Percentiles rank a stretch among this genome's conserved stretches.
These are phyloP conservation scores for Ascochyta pisi DNA, from an alignment of 2,329 filamentous ascomycete species.

Conservation along the genomic window DNA sequence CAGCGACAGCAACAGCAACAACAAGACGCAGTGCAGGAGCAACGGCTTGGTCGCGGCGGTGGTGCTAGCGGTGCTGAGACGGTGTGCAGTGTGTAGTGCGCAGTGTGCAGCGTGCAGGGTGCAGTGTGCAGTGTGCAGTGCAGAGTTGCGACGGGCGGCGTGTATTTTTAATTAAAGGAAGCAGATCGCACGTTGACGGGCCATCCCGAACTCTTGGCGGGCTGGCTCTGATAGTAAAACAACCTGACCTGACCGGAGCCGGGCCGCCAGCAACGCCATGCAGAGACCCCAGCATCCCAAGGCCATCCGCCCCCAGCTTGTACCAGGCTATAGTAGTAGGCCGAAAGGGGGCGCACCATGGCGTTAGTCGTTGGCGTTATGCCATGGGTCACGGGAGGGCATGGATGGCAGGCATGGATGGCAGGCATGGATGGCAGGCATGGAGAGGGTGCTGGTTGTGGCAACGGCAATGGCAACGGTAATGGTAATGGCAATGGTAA, in stretches of 20 bases:
- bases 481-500: no score
- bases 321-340: background rate
- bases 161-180: conserved; percentile 23
- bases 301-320: conserved; percentile 10
- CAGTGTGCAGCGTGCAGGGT: no score
- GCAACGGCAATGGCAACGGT: no score
- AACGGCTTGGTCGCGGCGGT: background rate
- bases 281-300: conserved; percentile 13
- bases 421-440: no score
- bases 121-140: background rate
- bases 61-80: conserved; percentile 1
- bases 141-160: conserved; percentile 2
- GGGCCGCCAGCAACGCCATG: conserved; percentile 13
- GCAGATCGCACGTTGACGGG: conserved; percentile 19
- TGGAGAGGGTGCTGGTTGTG: no score
- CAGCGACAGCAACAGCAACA: no score
- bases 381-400: background rate
- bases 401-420: background rate
- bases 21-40: background rate
- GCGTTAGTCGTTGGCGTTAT: background rate
- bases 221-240: conserved; percentile 2
- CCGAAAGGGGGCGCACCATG: conserved; percentile 12
- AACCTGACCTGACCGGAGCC: conserved; percentile 6
- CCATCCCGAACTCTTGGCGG: conserved; percentile 12
- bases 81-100: background rate